Evolutionary conservation across 495 filamentous ascomycete species (phyloP), one percentile per base, ranked within the genome.

Genomic region (Penicillium waksmanii): DNA sequence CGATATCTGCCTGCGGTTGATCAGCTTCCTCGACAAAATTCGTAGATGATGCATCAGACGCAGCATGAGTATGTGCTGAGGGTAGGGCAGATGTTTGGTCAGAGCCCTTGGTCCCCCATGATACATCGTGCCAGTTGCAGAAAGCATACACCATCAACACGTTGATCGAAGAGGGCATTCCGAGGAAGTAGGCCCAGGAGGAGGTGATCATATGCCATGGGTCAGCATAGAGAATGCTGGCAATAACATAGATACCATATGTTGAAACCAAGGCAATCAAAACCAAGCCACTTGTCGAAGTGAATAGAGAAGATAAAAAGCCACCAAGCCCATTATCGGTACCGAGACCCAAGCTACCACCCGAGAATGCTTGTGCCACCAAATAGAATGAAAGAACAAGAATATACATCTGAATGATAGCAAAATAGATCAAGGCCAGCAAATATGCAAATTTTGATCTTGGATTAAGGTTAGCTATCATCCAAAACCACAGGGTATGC

Each of bases 21-120:
- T 96, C 92, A 21, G 89, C 80, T 72, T 96, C 93, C 70, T 96
- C 92, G 56, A 96, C 89, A 51, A 93, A 88, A 44, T 44, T 96
- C 73, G 91, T 95, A 78, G 91, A 90, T 92, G 92, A 94, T 21
- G 91, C 96, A 92, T 92, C 92, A 96, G 78, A 96, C 96, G 84
- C 91, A 91, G 86, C 94, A 96, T 59, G 75, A 89, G 42, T 44
- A 13, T 44, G 42, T 44, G 17, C 42, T 18, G 42, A 44, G n/a
- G 42, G 42, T 0, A 44, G 42, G 3, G 42, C 42, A 44, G 42
- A 44, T 9, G 17, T 13, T 44, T 44, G 42, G 17, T 44, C 42
- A 13, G 42, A 44, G 1, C 42, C 42, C 17, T 44, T 44, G 15
- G 42, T 44, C 0, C 42, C 42, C 42, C 42, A 44, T 2, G 42